Percentiles rank a stretch among this genome's conserved stretches.
Conservation (phyloP, 2,329 filamentous ascomycete genomes). For the Cladorrhinum sp. region DNA sequence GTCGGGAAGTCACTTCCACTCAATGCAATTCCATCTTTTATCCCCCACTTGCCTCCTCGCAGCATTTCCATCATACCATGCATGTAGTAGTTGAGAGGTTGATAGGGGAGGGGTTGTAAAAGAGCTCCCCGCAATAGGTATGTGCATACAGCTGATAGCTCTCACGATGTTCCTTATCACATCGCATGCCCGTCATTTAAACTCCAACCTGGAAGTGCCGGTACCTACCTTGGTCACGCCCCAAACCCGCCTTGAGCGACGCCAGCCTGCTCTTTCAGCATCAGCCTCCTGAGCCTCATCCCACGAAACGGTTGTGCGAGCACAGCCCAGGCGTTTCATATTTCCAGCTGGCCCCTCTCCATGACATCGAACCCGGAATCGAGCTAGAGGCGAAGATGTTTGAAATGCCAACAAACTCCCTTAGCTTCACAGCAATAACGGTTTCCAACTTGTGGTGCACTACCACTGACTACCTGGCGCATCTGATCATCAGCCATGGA, state of each 20-base stretch:
- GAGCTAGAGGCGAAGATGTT: background rate
- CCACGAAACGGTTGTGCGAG: background rate
- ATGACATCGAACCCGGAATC: background rate
- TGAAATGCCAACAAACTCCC: background rate
- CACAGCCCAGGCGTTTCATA: background rate
- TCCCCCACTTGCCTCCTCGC: background rate
- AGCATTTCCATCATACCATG: background rate
- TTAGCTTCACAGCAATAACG: background rate
- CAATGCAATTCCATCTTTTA: background rate
- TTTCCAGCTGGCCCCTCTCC: background rate
- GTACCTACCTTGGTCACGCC: background rate
- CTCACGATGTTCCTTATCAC: background rate
- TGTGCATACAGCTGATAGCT: background rate
- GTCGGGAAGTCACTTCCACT: background rate
- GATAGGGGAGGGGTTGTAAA: background rate
- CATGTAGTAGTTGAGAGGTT: background rate
- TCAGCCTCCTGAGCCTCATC: background rate
- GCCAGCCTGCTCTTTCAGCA: background rate
- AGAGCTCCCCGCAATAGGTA: background rate
- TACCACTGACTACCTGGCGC: background rate
- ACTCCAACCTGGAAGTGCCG: background rate
- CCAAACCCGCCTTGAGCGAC: background rate
- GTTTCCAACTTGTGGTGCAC: too few species aligned
- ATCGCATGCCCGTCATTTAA: background rate
- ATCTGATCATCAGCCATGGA: too few species aligned